Base-by-base conservation (phyloP, 345 rosid genomes). In the Trapa incisa region DNA sequence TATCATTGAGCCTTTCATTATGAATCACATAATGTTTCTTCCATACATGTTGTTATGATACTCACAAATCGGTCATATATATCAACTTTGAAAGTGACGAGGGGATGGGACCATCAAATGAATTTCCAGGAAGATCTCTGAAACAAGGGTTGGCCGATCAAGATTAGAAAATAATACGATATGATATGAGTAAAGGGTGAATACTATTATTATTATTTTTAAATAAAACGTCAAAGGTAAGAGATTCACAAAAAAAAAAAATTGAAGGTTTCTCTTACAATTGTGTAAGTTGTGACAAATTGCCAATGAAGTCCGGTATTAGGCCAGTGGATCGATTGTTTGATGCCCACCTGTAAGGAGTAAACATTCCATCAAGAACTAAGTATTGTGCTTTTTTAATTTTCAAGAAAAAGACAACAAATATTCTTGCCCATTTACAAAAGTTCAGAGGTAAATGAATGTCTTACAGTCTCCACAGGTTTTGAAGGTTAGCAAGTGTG, bases 251-350 rank as follows among this genome's bases (percentile, higher is more conserved):
- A 22, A 32, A 11, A 5, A 11, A 5, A 10, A 33, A 57, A 33
- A 12, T 1, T 58, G 63, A 32, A 42, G 14, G n/a, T 22, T 42
- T 33, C 14, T 70, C 85, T 82, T 75, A 85, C 89, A 85, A 70
- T 47, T 39, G 15, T 33, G 14, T 42, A 72, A 85, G 85, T 11
- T 73, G 76, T 67, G 84, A 77, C 87, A 82, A 85, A 68, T 64
- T 75, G 65, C 84, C 87, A 52, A 85, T 83, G 70, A 85, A 83
- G 61, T 79, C 82, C 4, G 85, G 89, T 72, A 85, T 81, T 42
- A 6, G 81, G 60, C 89, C 85, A 65, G 87, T 81, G 50, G 83
- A 22, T 22, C 29, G 29, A 22, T 22, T 22, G 29, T 22, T 22
- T 22, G 29, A 22, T 22, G 29, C 29, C 29, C 29, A 22, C 29